phyloP scores from a whole-genome alignment of 2,329 filamentous ascomycete genomes.

The Bipolaris zeicola region DNA sequence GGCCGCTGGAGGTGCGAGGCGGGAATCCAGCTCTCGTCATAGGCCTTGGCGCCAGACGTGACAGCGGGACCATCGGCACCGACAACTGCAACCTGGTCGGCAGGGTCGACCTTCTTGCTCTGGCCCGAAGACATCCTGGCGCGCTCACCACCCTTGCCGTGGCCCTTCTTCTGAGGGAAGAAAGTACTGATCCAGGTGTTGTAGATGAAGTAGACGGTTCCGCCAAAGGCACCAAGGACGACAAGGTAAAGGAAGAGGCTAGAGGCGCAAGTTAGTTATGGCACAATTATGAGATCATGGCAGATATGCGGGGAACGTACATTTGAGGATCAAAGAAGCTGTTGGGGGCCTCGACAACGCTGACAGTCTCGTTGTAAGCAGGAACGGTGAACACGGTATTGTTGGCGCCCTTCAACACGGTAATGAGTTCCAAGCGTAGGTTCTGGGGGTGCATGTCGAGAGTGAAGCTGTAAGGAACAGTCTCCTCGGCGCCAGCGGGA shows the following conservation, averaged over 20 bases:
- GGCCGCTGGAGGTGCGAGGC: slow-evolving; percentile 87
- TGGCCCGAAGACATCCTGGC: slow-evolving; percentile 65
- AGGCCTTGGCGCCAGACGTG: slow-evolving; percentile 72
- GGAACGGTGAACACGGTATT: slow-evolving; percentile 75
- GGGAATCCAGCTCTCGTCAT: slow-evolving; percentile 94
- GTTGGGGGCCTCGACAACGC: slow-evolving; percentile 86
- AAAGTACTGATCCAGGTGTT: slow-evolving; percentile 96
- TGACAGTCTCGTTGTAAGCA: slow-evolving; percentile 81
- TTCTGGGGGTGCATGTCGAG: slow-evolving; percentile 95
- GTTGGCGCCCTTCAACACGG: slow-evolving; percentile 71
- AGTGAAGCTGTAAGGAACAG: slow-evolving; percentile 80
- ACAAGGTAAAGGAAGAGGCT: slow-evolving; percentile 98
- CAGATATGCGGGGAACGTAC: slow-evolving; percentile 59
- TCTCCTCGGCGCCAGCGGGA: slow-evolving; percentile 75
- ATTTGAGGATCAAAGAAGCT: slow-evolving; percentile 95
- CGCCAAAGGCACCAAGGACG: slow-evolving; percentile 77
- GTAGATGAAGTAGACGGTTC: slow-evolving; percentile 94
- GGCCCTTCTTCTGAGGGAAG: slow-evolving; percentile 79
- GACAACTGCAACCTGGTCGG: slow-evolving; percentile 64
- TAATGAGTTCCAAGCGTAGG: slow-evolving; percentile 75
- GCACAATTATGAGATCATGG: background rate
- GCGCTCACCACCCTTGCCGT: slow-evolving; percentile 68
- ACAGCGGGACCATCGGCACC: slow-evolving; percentile 73
- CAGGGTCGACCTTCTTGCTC: slow-evolving; percentile 69
- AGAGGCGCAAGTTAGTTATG: slow-evolving; percentile 19